Evolutionary conservation across 495 filamentous ascomycete species (phyloP).

Genomic region (Margaritispora aquatica): DNA sequence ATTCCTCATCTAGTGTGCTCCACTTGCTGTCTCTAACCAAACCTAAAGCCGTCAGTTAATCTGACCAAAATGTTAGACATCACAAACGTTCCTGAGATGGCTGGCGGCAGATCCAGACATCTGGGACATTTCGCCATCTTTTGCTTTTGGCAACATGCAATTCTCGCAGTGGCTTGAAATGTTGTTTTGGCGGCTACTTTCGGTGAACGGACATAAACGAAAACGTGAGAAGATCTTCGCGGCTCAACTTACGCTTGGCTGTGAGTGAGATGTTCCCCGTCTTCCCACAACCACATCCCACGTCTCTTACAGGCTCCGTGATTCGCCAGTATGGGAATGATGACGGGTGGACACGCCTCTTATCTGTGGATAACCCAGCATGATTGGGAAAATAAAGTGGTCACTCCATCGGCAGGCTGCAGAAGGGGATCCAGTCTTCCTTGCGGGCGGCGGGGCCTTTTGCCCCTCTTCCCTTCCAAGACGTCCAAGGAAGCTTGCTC

Average conservation of each 20-base stretch:
- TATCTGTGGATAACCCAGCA: conserved; percentile 16
- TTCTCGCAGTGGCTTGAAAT: background rate
- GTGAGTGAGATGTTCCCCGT: background rate
- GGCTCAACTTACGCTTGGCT: background rate
- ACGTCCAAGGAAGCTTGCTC: conserved; percentile 9
- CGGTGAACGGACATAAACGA: background rate
- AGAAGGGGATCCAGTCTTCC: background rate
- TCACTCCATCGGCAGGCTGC: background rate
- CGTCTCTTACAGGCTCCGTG: background rate
- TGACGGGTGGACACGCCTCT: conserved; percentile 10
- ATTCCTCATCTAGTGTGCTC: background rate
- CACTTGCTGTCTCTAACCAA: background rate
- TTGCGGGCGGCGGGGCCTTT: conserved; percentile 1
- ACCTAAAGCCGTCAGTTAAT: background rate
- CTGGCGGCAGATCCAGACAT: background rate
- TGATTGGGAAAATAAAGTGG: background rate
- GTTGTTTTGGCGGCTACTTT: background rate
- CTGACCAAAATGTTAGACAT: background rate
- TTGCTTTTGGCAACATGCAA: background rate
- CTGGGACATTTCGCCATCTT: background rate
- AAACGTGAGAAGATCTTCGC: background rate
- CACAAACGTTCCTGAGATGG: background rate
- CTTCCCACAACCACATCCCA: background rate
- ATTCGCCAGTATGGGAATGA: conserved; percentile 5
- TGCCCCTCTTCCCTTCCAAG: background rate